Percentiles rank a stretch among this genome's conserved stretches.
Evolutionary conservation across 192 early-diverging fungal species (phyloP).

Genomic region (Endogone sp.): DNA sequence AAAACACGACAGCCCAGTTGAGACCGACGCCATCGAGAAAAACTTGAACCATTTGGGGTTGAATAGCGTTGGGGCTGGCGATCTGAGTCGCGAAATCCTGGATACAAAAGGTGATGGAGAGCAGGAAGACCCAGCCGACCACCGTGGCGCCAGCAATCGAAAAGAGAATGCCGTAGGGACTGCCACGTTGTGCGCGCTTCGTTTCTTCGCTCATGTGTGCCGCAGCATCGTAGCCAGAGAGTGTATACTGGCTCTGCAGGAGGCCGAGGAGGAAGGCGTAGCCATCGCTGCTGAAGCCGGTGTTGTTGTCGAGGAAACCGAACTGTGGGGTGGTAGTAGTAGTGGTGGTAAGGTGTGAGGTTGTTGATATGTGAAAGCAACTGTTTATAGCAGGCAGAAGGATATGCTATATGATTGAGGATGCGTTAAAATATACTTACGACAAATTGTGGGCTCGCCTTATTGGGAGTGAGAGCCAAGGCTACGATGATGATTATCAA

Average conservation of each 20-base stretch:
- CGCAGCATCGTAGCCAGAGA: slow-evolving; percentile 50
- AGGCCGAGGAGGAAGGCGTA: slow-evolving; percentile 51
- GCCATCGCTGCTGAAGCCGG: slow-evolving; percentile 40
- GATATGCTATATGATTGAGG: too few species aligned
- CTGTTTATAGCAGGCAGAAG: too few species aligned
- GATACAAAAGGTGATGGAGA: slow-evolving; percentile 48
- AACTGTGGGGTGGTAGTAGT: slow-evolving; percentile 15
- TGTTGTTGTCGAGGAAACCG: slow-evolving; percentile 47
- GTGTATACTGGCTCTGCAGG: slow-evolving; percentile 50
- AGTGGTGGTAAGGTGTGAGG: not conserved
- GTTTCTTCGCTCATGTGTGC: slow-evolving; percentile 54
- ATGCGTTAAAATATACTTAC: slow-evolving; percentile 24
- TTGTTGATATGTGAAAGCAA: too few species aligned
- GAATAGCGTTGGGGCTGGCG: slow-evolving; percentile 25
- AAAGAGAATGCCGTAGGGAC: slow-evolving; percentile 47
- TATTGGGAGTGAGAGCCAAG: slow-evolving; percentile 30
- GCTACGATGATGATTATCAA: slow-evolving; percentile 43
- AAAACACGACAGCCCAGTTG: slow-evolving; percentile 42
- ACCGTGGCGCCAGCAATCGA: slow-evolving; percentile 36
- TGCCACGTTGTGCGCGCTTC: slow-evolving; percentile 34
- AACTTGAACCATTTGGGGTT: slow-evolving; percentile 41
- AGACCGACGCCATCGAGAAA: slow-evolving; percentile 47
- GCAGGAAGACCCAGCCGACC: slow-evolving; percentile 43
- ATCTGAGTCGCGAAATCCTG: slow-evolving; percentile 40
- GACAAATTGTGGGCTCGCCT: slow-evolving; percentile 39